Base-by-base conservation (phyloP, 2,329 filamentous ascomycete genomes). In the Fusarium sp. region DNA sequence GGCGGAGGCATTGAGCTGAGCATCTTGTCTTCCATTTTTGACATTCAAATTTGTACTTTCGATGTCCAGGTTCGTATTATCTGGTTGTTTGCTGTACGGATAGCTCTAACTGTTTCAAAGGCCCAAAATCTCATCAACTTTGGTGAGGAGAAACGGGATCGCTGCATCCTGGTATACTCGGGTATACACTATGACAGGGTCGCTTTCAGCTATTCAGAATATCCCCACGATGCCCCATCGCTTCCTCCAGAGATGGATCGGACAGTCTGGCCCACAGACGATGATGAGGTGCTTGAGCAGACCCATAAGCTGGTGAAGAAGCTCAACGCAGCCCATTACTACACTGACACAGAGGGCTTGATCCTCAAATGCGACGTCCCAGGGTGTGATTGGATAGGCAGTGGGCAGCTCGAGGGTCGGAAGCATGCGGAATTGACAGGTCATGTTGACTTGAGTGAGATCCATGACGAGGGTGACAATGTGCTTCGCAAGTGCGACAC, bases 101-200 rank as follows among this genome's bases (percentile, higher is more conserved):
- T 8, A 14, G 61, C 27, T 41, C 63, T 70, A 20, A 73, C 39
- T 33, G 3, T 43, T 20, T 9, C 16, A 6, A 20, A 83, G 81
- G 80, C 79, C 0, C 80, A 83, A 71, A 82, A 77, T 37, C 73
- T 84, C 8, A 83, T 85, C 78, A 89, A 89, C 6, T 97, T 96
- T 83, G 97, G 97, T 74, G 94, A 97, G 80, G 91, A 91, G 1
- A 89, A 90, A 63, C 82, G 85, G 37, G 89, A 88, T 45, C 88
- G 94, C 8, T 95, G 94, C 79, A 91, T 98, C 29, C 86, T 98
- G 27, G 92, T 98, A 0, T 98, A 98, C 83, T 96, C 93, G 0
- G 95, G 95, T 4, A 97, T 98, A 60, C 95, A 98, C 82, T 98
- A 98, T 83, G 96, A 98, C 82, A 92, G 94, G 8, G 92, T 98